Base-by-base conservation (phyloP, 1,139 yeast species). In the Chernovozyma sophiae-reginae region DNA sequence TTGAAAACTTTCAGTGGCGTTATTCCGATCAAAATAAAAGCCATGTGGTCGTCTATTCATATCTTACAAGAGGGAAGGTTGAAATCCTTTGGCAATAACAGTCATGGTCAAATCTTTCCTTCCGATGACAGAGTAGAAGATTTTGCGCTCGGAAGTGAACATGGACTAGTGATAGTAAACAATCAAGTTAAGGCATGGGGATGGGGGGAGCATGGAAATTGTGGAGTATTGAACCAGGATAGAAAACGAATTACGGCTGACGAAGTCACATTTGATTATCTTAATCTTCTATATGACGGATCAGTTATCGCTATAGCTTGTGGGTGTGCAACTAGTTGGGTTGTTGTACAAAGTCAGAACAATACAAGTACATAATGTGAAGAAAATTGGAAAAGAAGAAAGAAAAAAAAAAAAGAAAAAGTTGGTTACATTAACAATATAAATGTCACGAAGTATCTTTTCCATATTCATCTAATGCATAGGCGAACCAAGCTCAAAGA, bases 141-240 rank as follows among this genome's bases (percentile, higher is more conserved):
- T 1, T 62, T 66, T 39, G 67, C 68, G 0, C 70, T 77, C 2
- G 98, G 98, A 1, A 86, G 96, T 52, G 98, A 92, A 52, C 98
- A 92, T 56, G 95, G 94, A 0, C 52, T 86, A 17, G 55, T 77
- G 1, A 34, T 52, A 0, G 35, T 46, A 0, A 43, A 52, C 2
- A 55, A 62, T 32, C 42, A 46, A 4, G 79, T 86, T 0, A 65
- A 53, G 38, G 74, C 90, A 3, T 92, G 97, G 97, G 98, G 98
- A 0, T 92, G 98, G 98, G 97, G 97, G 19, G 98, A 92, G 54
- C 98, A 92, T 55, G 97, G 98, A 1, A 92, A 92, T 53, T 90
- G 97, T 60, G 97, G 97, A 0, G 45, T 43, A 1, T 58, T 49
- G 25, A 33, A 3, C 43, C 38, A 14, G 24, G 49, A 44, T 1